A percentile compares a stretch with the other conserved stretches of the same genome.
These are phyloP conservation scores for Dioscorea zingiberensis DNA, from an alignment of 106 monocot genomes.

Conservation along the genomic window DNA sequence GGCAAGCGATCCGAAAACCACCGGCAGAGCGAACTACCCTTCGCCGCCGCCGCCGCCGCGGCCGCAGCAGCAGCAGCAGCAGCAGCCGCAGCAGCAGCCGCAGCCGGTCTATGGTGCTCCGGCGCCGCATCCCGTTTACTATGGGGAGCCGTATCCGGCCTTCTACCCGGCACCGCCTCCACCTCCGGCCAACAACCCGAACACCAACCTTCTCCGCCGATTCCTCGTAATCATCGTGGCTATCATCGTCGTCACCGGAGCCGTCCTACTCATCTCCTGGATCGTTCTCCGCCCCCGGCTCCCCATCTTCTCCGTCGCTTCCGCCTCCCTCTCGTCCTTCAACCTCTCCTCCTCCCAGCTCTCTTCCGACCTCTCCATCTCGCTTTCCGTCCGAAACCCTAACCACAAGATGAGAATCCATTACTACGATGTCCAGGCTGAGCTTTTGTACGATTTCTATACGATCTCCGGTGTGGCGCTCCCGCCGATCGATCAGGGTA, in stretches of 20 bases:
- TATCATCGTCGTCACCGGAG: not conserved
- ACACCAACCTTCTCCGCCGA: constrained; percentile 2
- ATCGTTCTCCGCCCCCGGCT: not conserved
- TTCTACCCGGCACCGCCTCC: not conserved
- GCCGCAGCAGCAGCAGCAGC: not conserved
- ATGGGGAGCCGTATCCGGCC: not conserved
- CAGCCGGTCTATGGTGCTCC: not conserved
- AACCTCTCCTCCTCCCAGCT: constrained; percentile 2
- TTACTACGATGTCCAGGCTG: not conserved
- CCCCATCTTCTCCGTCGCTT: constrained; percentile 1
- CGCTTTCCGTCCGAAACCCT: not conserved
- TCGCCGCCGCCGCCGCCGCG: not conserved
- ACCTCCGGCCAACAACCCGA: too few relatives aligned
- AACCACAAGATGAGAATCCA: constrained; percentile 3
- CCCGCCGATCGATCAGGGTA: not conserved
- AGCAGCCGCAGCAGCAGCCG: not conserved
- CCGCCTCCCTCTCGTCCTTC: not conserved
- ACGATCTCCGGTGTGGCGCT: not conserved
- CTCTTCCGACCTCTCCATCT: not conserved
- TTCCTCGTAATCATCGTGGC: not conserved
- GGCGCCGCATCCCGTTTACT: not conserved
- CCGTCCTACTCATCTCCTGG: not conserved
- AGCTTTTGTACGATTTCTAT: not conserved
- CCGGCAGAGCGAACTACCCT: not conserved
- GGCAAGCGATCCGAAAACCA: constrained; percentile 2